phyloP scores from a whole-genome alignment of 352 stramenopile genomes.

The Globisporangium barbulae region DNA sequence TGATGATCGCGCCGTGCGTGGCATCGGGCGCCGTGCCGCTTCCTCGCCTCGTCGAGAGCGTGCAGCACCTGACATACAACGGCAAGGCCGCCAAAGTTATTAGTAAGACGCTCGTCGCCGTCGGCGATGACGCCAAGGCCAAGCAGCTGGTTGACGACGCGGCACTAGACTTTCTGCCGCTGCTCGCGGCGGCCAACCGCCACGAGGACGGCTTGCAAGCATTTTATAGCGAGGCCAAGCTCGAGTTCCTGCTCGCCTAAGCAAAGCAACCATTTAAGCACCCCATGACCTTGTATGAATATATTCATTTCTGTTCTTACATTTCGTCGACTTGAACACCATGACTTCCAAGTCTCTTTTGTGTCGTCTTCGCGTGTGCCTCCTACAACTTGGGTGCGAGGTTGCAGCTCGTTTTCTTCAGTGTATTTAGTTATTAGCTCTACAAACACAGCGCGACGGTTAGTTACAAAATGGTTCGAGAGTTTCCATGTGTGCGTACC shows the following conservation, averaged over 20 bases:
- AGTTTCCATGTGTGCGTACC: not conserved
- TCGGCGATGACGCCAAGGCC: slow-evolving; percentile 43
- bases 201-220: slow-evolving; percentile 15
- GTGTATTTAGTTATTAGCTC: slow-evolving; percentile 13
- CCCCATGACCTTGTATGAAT: slow-evolving; percentile 18
- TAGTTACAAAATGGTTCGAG: slow-evolving; percentile 15
- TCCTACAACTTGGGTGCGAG: not conserved
- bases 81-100: slow-evolving; percentile 69
- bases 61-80: slow-evolving; percentile 46
- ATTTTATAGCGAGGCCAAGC: slow-evolving; percentile 17
- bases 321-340: slow-evolving; percentile 1
- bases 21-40: slow-evolving; percentile 39
- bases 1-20: slow-evolving; percentile 69
- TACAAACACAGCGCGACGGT: slow-evolving; percentile 7
- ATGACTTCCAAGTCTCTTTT: not conserved
- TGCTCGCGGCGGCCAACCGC: slow-evolving; percentile 16
- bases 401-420: slow-evolving; percentile 4
- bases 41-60: slow-evolving; percentile 37
- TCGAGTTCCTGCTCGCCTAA: slow-evolving; percentile 19
- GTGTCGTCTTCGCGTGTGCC: not conserved
- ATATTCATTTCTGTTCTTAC: slow-evolving; percentile 20
- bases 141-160: slow-evolving; percentile 31
- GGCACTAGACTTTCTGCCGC: slow-evolving; percentile 17
- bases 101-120: slow-evolving; percentile 35
- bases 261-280: not conserved